These are phyloP conservation scores for Anthracocystis panici-leucophaei DNA, from an alignment of 1,284 basidiomycete genomes.

Conservation along the genomic window DNA sequence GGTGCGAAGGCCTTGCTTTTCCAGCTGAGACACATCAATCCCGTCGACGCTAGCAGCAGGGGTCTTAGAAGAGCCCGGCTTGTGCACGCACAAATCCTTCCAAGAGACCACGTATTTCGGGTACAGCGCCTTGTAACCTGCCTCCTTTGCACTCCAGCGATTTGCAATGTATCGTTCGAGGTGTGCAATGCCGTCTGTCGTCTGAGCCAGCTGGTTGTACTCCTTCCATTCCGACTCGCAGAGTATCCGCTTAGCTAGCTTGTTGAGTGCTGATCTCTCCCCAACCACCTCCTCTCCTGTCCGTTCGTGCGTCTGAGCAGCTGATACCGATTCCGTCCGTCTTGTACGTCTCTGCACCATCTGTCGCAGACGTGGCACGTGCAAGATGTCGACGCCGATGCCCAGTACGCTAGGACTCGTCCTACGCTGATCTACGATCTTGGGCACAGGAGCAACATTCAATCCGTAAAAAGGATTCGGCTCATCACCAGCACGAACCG, in stretches of 20 bases:
- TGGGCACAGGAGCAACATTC: conserved; percentile 31
- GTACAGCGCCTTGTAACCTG: conserved; percentile 87
- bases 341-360: conserved; percentile 30
- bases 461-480: conserved; percentile 66
- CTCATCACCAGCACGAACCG: conserved; percentile 66
- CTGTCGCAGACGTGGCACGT: conserved; percentile 48
- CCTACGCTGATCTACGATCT: background rate
- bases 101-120: conserved; percentile 77
- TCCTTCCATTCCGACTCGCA: conserved; percentile 25
- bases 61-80: conserved; percentile 1
- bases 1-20: conserved; percentile 23
- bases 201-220: conserved; percentile 13
- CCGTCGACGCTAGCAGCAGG: background rate
- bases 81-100: conserved; percentile 76
- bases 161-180: conserved; percentile 32
- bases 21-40: conserved; percentile 15
- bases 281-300: too few relatives aligned
- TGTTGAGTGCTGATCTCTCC: background rate
- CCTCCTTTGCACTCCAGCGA: conserved; percentile 78
- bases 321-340: background rate
- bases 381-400: conserved; percentile 62
- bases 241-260: conserved; percentile 43
- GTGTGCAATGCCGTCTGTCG: background rate
- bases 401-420: conserved; percentile 48
- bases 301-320: background rate